Evolutionary conservation across 73 alveolate genomes (phyloP), one percentile per base, ranked within the genome.

Genomic region (Paramecium tetraurelia): DNA sequence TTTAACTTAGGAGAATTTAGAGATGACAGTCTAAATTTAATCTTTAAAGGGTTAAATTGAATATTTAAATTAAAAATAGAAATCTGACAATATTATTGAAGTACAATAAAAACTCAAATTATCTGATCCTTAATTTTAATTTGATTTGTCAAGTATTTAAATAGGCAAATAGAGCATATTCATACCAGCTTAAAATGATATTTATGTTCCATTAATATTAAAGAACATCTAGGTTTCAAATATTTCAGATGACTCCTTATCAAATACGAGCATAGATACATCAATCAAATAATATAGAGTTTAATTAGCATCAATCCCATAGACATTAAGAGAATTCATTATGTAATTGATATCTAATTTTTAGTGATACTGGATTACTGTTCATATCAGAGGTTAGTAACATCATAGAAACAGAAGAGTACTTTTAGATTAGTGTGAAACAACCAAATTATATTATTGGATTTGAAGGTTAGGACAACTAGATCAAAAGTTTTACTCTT

Each of bases 331-430:
- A 80, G 90, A 80, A 31, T 80, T 80, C 38, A 80, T 80, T 24
- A 80, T 46, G 90, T 80, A 80, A 44, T 44, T 80, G 7, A 22
- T n/a, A 38, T 43, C 5, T 31, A 16, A 41, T 11, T 22, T 21
- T 72, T 80, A 80, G 90, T 43, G 90, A 80, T 20, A 80, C 90
- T 80, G 90, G 90, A 0, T 46, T 80, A 24, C 7, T 80, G 5
- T 44, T 80, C 29, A 80, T 80, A n/a, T 33, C 90, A 22, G 72
- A 40, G 7, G 72, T 80, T 41, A 40, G 11, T 7, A 24, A 80
- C 35, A 80, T 80, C 24, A 21, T 24, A 22, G 90, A 80, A 18
- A 80, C 90, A 6, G 90, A 80, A 80, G 75, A 41, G 8, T 22
- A 8, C 33, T 43, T 24, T 46, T 24, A 24, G 43, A 35, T 80